Base-by-base conservation (phyloP, 768 basidiomycete species). In the Fomitopsis pulvina region DNA sequence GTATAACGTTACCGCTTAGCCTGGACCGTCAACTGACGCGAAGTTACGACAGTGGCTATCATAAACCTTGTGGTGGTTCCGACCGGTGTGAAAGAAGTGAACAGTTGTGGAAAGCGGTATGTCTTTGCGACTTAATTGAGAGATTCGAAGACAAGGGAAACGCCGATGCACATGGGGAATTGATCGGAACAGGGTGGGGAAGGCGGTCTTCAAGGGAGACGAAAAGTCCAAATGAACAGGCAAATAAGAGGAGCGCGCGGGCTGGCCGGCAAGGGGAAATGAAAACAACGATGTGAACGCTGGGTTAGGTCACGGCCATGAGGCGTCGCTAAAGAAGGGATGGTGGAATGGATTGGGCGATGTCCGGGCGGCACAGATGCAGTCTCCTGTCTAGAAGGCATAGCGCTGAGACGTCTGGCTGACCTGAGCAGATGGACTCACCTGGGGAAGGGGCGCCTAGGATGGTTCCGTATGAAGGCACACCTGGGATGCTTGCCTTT, bases 241-340 rank as follows among this genome's bases (percentile, higher is more conserved):
- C 28, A 51, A 47, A 27, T 22, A 32, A 25, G 40, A 28, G 29
- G 48, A 37, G 14, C 25, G 47, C 44, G 27, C 49, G 47, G 44
- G 29, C 37, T 21, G 48, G 30, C 45, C 41, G 45, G 52, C 47
- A 47, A 52, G 45, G 43, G 41, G 62, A 67, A 62, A 76, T 76
- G 68, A 76, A 75, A 73, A 67, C 63, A 72, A 73, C 73, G 75
- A 71, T 74, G 72, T 66, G 65, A 43, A 54, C 50, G 57, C 55
- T 53, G 54, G 45, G 56, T 45, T 54, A 41, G 37, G 20, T 49
- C 43, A 40, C 47, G 47, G 52, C 39, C 56, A 59, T 51, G 59
- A 57, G 59, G 57, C 55, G 9, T 53, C 53, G 51, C 49, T 34
- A 55, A 50, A 34, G 47, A 39, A 47, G 52, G 47, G 60, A 59